Percentiles rank a stretch among this genome's conserved stretches.
Conservation (phyloP, 2,329 filamentous ascomycete species). For the Onygenales sp. region DNA sequence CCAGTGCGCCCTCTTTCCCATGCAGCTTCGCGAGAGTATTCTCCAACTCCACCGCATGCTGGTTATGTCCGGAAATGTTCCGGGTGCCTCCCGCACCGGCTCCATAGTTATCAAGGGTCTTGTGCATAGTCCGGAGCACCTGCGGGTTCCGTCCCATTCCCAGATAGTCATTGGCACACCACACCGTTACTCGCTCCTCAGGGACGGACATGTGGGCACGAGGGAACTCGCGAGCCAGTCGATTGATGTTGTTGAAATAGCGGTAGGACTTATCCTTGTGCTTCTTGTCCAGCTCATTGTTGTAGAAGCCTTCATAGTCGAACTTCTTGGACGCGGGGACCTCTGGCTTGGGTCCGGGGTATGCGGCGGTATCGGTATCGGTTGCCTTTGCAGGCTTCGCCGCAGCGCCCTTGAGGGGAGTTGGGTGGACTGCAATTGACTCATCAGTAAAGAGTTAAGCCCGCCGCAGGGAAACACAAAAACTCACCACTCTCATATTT, state of each 20-base stretch:
- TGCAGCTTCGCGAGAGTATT: conserved; percentile 75
- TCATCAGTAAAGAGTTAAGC: neutral
- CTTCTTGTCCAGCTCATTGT: conserved; percentile 87
- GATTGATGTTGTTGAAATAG: conserved; percentile 99
- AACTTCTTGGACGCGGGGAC: conserved; percentile 54
- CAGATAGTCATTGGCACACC: conserved; percentile 98
- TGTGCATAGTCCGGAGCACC: conserved; percentile 85
- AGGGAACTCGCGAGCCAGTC: conserved; percentile 90
- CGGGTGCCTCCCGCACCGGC: conserved; percentile 90
- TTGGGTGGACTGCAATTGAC: conserved; percentile 6
- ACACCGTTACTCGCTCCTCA: conserved; percentile 86
- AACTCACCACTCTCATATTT: conserved; percentile 42
- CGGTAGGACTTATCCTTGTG: conserved; percentile 99
- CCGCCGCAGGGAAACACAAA: neutral
- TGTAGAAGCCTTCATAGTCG: conserved; percentile 86
- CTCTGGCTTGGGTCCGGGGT: conserved; percentile 28
- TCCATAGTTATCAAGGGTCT: conserved; percentile 88
- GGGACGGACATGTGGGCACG: conserved; percentile 79
- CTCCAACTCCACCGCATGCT: conserved; percentile 82
- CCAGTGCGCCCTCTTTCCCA: conserved; percentile 80
- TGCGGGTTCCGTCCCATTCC: conserved; percentile 90
- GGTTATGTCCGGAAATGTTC: conserved; percentile 97
- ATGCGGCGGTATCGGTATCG: conserved; percentile 5
- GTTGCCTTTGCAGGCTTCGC: conserved; percentile 3
- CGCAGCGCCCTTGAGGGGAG: conserved; percentile 2